phyloP scores from a whole-genome alignment of 75 land plant genomes.

The Pseudotsuga menziesii region DNA sequence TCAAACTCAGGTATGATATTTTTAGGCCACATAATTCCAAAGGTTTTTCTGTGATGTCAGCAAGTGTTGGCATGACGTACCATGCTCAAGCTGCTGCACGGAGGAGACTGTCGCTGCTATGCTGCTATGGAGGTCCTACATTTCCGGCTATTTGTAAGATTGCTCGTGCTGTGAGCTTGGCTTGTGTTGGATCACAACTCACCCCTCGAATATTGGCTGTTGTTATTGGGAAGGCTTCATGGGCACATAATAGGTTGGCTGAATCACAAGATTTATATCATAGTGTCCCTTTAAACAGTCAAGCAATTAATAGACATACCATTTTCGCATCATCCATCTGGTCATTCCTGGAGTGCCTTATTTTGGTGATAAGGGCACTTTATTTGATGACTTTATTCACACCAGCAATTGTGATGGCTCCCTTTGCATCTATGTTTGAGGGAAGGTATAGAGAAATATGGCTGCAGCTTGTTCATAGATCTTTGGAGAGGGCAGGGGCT shows the following conservation, averaged over 20 bases:
- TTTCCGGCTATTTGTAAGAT: conserved; percentile 13
- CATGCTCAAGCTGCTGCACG: conserved; percentile 26
- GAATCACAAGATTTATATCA: conserved; percentile 28
- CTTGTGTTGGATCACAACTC: conserved; percentile 41
- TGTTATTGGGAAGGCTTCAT: conserved; percentile 42
- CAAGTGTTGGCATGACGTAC: background rate
- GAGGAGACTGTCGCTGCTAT: conserved; percentile 16
- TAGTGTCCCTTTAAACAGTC: conserved; percentile 27
- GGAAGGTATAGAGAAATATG: conserved; percentile 43
- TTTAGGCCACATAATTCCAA: background rate
- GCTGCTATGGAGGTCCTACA: conserved; percentile 8
- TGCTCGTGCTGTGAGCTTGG: conserved; percentile 57
- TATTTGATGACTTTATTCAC: conserved; percentile 55
- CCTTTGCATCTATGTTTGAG: conserved; percentile 55
- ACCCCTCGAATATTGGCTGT: conserved; percentile 55
- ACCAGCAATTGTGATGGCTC: conserved; percentile 60
- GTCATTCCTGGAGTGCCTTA: conserved; percentile 39
- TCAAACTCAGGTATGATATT: background rate
- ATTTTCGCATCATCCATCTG: conserved; percentile 22
- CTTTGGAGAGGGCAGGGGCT: conserved; percentile 74
- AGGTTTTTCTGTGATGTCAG: background rate
- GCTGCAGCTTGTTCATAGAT: conserved; percentile 49
- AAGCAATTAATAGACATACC: conserved; percentile 44
- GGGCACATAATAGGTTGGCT: conserved; percentile 25
- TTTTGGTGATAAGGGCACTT: conserved; percentile 38